Evolutionary conservation across 2,329 filamentous ascomycete species (phyloP).

Genomic region (Berkeleyomyces rouxiae): DNA sequence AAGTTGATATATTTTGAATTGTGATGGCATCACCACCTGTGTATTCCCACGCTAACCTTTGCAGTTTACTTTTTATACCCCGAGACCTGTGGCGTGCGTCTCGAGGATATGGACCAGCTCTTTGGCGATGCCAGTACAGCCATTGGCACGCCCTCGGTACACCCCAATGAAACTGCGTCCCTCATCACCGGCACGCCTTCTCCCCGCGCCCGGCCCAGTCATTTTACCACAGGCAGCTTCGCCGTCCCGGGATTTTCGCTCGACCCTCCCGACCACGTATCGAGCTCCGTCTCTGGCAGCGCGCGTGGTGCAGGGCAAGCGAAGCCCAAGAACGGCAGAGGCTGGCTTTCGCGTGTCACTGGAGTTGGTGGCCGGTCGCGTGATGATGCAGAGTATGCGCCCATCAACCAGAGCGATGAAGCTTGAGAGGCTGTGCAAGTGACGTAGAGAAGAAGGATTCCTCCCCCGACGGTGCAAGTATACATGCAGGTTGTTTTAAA

Average conservation of each 20-base stretch:
- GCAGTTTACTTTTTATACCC: constrained; percentile 94
- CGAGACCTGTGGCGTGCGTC: constrained; percentile 82
- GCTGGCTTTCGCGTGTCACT: constrained; percentile 31
- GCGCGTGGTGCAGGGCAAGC: background rate
- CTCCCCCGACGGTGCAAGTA: no score
- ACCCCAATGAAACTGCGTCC: constrained; percentile 55
- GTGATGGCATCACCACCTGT: background rate
- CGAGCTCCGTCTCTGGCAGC: constrained; percentile 15
- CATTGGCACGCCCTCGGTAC: constrained; percentile 57
- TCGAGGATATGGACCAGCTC: constrained; percentile 91
- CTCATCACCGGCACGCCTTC: constrained; percentile 64
- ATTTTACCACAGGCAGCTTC: constrained; percentile 34
- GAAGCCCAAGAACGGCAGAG: constrained; percentile 18
- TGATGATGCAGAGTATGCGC: constrained; percentile 23
- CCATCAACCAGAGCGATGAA: constrained; percentile 27
- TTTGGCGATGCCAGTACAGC: constrained; percentile 87
- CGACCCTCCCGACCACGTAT: constrained; percentile 44
- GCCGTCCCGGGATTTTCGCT: constrained; percentile 57
- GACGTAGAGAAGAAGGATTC: background rate
- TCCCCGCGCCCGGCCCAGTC: constrained; percentile 45
- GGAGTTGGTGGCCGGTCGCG: constrained; percentile 22
- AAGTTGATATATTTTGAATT: constrained; percentile 26
- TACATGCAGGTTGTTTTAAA: background rate
- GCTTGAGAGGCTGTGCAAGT: background rate
- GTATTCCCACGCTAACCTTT: background rate